A percentile compares a stretch with the other conserved stretches of the same genome.
Conservation (phyloP, 2,329 filamentous ascomycete genomes). For the Lithohypha guttulata region DNA sequence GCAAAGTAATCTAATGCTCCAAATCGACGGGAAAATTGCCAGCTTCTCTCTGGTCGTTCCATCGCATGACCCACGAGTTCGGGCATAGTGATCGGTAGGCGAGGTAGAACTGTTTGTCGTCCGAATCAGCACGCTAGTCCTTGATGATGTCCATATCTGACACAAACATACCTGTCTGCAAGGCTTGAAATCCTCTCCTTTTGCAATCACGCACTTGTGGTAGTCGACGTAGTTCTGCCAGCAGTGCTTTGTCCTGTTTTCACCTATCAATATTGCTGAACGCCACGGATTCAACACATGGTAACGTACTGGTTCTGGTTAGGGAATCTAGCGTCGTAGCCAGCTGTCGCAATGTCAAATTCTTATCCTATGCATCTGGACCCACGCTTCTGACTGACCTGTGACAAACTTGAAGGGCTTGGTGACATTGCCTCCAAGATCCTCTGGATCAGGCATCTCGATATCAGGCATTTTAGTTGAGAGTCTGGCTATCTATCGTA, state of each 20-base stretch:
- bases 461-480: slow-evolving; percentile 72
- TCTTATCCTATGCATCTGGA: not conserved
- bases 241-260: slow-evolving; percentile 82
- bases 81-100: slow-evolving; percentile 97
- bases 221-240: slow-evolving; percentile 99
- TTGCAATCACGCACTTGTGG: slow-evolving; percentile 98
- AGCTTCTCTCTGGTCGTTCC: slow-evolving; percentile 82
- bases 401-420: slow-evolving; percentile 85
- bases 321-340: slow-evolving; percentile 98
- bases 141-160: not conserved
- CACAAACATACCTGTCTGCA: slow-evolving; percentile 69
- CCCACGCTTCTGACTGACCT: slow-evolving; percentile 25
- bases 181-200: slow-evolving; percentile 95
- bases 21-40: slow-evolving; percentile 43
- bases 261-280: too few species aligned
- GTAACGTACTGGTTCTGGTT: slow-evolving; percentile 63
- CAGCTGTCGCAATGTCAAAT: slow-evolving; percentile 29
- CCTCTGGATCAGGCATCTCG: slow-evolving; percentile 51
- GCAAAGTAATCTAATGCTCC: slow-evolving; percentile 19
- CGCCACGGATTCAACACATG: too few species aligned
- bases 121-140: not conserved
- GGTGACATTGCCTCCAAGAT: slow-evolving; percentile 68
- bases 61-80: slow-evolving; percentile 82
- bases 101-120: slow-evolving; percentile 65
- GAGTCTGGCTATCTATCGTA: slow-evolving; percentile 27